phyloP scores from a whole-genome alignment of 2,329 filamentous ascomycete species.

The Colletotrichum spaethianum region DNA sequence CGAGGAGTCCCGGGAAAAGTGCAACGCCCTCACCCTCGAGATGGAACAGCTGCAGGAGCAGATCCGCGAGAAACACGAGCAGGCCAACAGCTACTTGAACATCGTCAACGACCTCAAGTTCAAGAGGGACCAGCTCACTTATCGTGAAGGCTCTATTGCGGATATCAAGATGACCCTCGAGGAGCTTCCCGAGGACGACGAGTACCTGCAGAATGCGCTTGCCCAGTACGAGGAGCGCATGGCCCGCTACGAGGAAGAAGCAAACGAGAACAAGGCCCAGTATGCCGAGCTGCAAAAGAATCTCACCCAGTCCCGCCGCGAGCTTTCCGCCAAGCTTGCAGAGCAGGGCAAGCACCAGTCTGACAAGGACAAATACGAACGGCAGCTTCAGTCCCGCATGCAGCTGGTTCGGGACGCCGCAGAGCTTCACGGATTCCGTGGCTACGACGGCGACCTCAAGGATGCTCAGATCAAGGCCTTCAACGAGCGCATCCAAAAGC shows the following conservation, averaged over 20 bases:
- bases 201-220: constrained; percentile 79
- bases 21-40: constrained; percentile 69
- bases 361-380: constrained; percentile 88
- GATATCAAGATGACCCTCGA: constrained; percentile 81
- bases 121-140: constrained; percentile 81
- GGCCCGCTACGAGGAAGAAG: constrained; percentile 73
- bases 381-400: constrained; percentile 80
- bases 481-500: constrained; percentile 81
- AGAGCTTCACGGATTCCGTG: constrained; percentile 82
- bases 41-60: constrained; percentile 72
- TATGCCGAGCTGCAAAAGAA: constrained; percentile 76
- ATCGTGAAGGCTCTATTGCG: constrained; percentile 78
- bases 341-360: constrained; percentile 86
- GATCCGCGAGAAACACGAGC: constrained; percentile 77
- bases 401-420: constrained; percentile 85
- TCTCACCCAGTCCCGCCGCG: constrained; percentile 59
- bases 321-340: constrained; percentile 67
- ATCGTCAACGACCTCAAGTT: constrained; percentile 82
- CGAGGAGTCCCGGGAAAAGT: constrained; percentile 71
- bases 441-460: constrained; percentile 84
- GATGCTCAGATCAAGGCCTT: constrained; percentile 83
- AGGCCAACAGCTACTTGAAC: constrained; percentile 80
- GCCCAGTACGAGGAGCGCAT: constrained; percentile 85
- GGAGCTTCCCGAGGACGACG: constrained; percentile 84
- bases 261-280: constrained; percentile 72